phyloP scores from a whole-genome alignment of 768 basidiomycete genomes.

The Pleurotus citrinopileatus region DNA sequence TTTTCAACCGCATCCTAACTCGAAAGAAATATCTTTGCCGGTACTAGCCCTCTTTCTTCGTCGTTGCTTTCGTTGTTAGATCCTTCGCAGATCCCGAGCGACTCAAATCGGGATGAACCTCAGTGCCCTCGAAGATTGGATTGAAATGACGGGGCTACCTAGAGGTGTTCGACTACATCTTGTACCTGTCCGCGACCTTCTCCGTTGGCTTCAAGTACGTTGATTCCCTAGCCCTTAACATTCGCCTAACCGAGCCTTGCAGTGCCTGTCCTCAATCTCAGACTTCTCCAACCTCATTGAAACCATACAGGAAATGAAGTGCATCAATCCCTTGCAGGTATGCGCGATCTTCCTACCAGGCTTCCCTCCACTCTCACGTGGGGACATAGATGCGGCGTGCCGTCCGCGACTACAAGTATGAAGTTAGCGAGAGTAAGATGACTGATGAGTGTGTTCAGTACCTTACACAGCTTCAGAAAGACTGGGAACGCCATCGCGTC shows the following conservation, averaged over 20 bases:
- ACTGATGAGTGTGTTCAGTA: slow-evolving; percentile 95
- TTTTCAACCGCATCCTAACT: slow-evolving; percentile 83
- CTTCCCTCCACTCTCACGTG: background rate
- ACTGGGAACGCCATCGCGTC: slow-evolving; percentile 93
- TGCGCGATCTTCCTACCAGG: slow-evolving; percentile 10
- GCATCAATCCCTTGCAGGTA: slow-evolving; percentile 91
- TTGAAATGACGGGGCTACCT: slow-evolving; percentile 77
- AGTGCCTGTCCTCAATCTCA: slow-evolving; percentile 83
- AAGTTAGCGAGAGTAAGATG: slow-evolving; percentile 91
- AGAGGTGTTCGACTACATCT: slow-evolving; percentile 78
- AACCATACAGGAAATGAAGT: slow-evolving; percentile 83
- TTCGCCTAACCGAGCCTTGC: slow-evolving; percentile 8
- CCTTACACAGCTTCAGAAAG: slow-evolving; percentile 90
- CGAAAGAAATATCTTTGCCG: slow-evolving; percentile 95
- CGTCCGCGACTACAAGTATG: slow-evolving; percentile 89
- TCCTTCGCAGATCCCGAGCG: slow-evolving; percentile 66
- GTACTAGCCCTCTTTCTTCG: slow-evolving; percentile 28
- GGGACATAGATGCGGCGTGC: slow-evolving; percentile 80
- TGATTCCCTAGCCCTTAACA: background rate
- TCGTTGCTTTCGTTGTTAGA: background rate
- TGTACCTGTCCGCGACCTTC: slow-evolving; percentile 76
- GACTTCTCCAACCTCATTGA: slow-evolving; percentile 88
- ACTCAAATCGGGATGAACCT: slow-evolving; percentile 89
- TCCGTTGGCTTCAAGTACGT: slow-evolving; percentile 81
- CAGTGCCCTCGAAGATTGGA: slow-evolving; percentile 87